Base-by-base conservation (phyloP, 805 yeast species). In the Candida golubevii region DNA sequence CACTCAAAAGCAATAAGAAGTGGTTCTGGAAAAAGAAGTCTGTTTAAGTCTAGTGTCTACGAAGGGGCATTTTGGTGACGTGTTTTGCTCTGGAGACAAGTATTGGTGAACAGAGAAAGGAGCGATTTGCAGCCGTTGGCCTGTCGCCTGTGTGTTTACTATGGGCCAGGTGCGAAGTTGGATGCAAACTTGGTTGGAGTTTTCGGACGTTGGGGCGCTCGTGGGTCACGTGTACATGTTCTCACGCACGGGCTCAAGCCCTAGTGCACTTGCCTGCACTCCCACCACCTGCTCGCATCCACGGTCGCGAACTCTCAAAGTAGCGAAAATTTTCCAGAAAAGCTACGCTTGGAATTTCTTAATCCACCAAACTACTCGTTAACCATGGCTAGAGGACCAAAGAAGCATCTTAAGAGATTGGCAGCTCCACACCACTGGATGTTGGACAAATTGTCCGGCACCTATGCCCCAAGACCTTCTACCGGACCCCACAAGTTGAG, bases 371-470 rank as follows among this genome's bases (percentile, higher is more conserved):
- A 43, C 36, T 33, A 32, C 38, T 35, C 41, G 35, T 37, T 32
- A 42, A 80, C 76, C 69, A 81, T 81, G 87, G 86, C 79, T 70
- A 80, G 87, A 81, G 87, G 87, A 75, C 86, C 86, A 14, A 88
- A 89, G 90, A 90, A 91, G 84, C 97, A 91, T 77, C 85, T 90
- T 76, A 90, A 91, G 85, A 89, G 98, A 85, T 85, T 91, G 78
- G 97, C 98, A 75, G 99, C 99, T 75, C 99, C 99, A 83, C 85
- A 90, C 82, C 99, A 93, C 85, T 93, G 99, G 99, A 87, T 93
- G 95, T 88, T 93, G 82, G 99, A 95, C 95, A 93, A 93, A 81
- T 82, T 93, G 80, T 87, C 97, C 71, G 99, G 99, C 74, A 81
- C 88, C 70, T 93, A 93, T 75, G 99, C 99, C 58, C 99, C 99